Conservation (phyloP, 306 rosid species). For the Echinosophora koreensis region DNA sequence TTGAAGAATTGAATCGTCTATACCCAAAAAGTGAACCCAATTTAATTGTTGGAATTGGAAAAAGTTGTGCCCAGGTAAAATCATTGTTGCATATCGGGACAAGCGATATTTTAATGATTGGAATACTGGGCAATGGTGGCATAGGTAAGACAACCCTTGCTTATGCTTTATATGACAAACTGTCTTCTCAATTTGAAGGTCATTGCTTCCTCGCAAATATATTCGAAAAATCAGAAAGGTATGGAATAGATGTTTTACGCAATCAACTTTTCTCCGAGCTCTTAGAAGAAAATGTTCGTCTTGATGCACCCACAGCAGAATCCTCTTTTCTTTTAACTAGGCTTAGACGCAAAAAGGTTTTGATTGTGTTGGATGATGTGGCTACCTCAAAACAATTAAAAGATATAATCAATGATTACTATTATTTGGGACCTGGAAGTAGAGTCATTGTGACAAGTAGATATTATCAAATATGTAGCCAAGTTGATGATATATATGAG, state of each 20-base stretch:
- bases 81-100: background rate
- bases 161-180: background rate
- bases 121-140: conserved; percentile 43
- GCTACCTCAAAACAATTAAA: conserved; percentile 14
- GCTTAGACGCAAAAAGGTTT: conserved; percentile 21
- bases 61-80: background rate
- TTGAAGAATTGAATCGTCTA: background rate
- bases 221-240: conserved; percentile 12
- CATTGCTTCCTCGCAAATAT: conserved; percentile 38
- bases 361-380: conserved; percentile 34
- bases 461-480: conserved; percentile 37
- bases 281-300: conserved; percentile 5
- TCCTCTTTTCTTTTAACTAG: background rate
- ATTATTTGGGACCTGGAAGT: conserved; percentile 35
- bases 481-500: conserved; percentile 26
- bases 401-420: background rate
- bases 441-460: conserved; percentile 45
- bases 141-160: conserved; percentile 22
- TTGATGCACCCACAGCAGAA: background rate
- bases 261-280: conserved; percentile 11
- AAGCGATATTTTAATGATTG: conserved; percentile 20
- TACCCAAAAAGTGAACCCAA: conserved; percentile 1
- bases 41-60: conserved; percentile 30
- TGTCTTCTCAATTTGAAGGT: conserved; percentile 34
- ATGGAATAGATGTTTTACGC: conserved; percentile 29